phyloP scores from a whole-genome alignment of 1,284 basidiomycete genomes.

The Meira nashicola region DNA sequence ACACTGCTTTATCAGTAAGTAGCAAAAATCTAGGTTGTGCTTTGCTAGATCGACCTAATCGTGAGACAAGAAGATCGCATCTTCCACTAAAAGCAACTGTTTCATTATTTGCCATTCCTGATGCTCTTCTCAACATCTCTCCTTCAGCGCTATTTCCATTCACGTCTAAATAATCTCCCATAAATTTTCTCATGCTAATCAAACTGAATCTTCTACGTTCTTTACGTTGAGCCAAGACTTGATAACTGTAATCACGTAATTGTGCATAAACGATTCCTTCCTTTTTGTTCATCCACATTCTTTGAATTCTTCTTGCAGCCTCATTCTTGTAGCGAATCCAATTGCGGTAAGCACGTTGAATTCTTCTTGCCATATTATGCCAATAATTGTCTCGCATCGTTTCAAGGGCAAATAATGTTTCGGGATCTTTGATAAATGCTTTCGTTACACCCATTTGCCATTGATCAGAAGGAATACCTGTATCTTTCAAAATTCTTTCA shows the following conservation, averaged over 20 bases:
- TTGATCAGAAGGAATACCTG: constrained; percentile 90
- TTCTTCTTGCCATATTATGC: constrained; percentile 98
- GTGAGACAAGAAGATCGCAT: constrained; percentile 79
- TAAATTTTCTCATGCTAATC: constrained; percentile 86
- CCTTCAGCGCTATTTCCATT: constrained; percentile 65
- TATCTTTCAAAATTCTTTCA: constrained; percentile 85
- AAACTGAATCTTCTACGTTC: constrained; percentile 90
- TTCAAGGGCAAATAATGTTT: constrained; percentile 96
- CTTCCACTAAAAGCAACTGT: constrained; percentile 71
- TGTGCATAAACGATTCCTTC: constrained; percentile 82
- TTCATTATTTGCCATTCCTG: constrained; percentile 59
- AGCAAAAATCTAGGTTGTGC: constrained; percentile 85
- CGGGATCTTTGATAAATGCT: constrained; percentile 99
- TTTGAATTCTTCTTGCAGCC: constrained; percentile 87
- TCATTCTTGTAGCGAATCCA: constrained; percentile 93
- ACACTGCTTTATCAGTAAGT: constrained; percentile 79
- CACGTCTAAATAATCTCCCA: constrained; percentile 93
- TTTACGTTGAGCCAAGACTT: constrained; percentile 83
- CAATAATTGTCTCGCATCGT: constrained; percentile 98
- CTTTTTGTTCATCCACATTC: constrained; percentile 99
- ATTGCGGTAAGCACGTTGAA: constrained; percentile 93
- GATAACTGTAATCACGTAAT: constrained; percentile 86
- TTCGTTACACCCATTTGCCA: constrained; percentile 99
- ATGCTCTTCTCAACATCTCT: constrained; percentile 69
- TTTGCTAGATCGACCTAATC: constrained; percentile 81